A percentile compares a stretch with the other conserved stretches of the same genome.
These are phyloP conservation scores for Jamesozyma lodderae DNA, from an alignment of 805 yeast genomes.

Conservation along the genomic window DNA sequence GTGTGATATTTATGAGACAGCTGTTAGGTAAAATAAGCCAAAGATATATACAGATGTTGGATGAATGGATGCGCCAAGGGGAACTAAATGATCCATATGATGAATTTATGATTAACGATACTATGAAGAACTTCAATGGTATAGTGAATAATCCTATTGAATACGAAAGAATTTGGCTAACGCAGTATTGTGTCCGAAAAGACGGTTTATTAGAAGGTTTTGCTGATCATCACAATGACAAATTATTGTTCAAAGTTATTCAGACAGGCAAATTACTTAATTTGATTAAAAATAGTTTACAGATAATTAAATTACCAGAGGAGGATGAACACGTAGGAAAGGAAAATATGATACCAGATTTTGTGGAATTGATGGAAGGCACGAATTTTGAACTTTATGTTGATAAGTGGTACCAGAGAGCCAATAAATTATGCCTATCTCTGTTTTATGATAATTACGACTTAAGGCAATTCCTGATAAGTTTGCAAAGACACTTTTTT, in stretches of 20 bases:
- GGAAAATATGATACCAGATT: neutral
- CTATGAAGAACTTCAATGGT: constrained; percentile 14
- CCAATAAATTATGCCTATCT: constrained; percentile 52
- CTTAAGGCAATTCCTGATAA: constrained; percentile 38
- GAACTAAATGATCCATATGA: constrained; percentile 65
- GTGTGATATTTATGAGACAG: constrained; percentile 37
- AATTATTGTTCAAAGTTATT: constrained; percentile 43
- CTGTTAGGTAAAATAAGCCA: constrained; percentile 51
- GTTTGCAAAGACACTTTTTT: constrained; percentile 51
- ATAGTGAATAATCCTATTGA: constrained; percentile 10
- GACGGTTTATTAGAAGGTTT: constrained; percentile 72
- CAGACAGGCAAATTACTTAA: constrained; percentile 80
- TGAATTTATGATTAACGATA: constrained; percentile 65
- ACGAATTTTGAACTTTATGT: constrained; percentile 47
- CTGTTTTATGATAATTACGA: constrained; percentile 55
- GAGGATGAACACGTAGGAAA: neutral
- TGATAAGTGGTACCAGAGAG: constrained; percentile 51
- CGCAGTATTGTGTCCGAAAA: constrained; percentile 60
- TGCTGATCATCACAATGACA: constrained; percentile 38
- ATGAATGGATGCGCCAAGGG: constrained; percentile 75
- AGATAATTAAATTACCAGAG: constrained; percentile 12
- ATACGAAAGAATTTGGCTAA: constrained; percentile 62
- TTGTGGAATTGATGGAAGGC: constrained; percentile 23
- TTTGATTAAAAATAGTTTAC: constrained; percentile 36
- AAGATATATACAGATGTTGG: constrained; percentile 59